Conservation (phyloP, 768 basidiomycete genomes). For the Collybiopsis luxurians region DNA sequence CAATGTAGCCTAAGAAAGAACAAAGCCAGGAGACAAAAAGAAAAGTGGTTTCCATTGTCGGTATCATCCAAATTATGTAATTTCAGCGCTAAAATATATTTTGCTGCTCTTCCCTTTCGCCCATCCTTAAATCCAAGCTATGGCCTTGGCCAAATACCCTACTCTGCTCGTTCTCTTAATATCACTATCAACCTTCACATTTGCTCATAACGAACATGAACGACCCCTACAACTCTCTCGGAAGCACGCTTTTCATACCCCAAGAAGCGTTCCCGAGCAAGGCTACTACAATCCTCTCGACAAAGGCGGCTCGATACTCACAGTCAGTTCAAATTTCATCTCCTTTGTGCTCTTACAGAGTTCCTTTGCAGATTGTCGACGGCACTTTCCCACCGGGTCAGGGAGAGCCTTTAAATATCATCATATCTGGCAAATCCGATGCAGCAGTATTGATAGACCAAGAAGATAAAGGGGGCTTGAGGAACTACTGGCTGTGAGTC, state of each 20-base stretch:
- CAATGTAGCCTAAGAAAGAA: too few species aligned
- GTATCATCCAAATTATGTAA: too few species aligned
- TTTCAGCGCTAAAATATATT: too few species aligned
- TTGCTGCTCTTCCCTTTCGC: too few species aligned
- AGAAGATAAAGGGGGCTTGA: conserved; percentile 64
- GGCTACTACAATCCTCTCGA: conserved; percentile 61
- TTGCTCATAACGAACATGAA: conserved; percentile 2
- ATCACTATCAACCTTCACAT: background rate
- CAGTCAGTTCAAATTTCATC: conserved; percentile 43
- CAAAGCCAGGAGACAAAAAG: too few species aligned
- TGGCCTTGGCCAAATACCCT: background rate
- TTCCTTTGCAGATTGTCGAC: conserved; percentile 41
- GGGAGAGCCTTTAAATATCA: conserved; percentile 85
- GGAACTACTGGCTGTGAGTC: conserved; percentile 80
- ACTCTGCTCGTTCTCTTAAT: background rate
- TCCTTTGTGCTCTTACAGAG: background rate
- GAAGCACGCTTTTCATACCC: background rate
- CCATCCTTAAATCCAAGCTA: background rate
- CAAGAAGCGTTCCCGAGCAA: conserved; percentile 39
- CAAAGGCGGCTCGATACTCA: conserved; percentile 67
- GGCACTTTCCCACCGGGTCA: conserved; percentile 66
- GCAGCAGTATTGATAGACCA: conserved; percentile 59
- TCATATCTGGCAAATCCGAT: conserved; percentile 78
- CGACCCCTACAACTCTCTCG: background rate
- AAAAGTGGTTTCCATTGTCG: too few species aligned